Percentiles rank a stretch among this genome's conserved stretches.
Evolutionary conservation across 1,284 basidiomycete species (phyloP).

Genomic region (Phellinidium pouzarii): DNA sequence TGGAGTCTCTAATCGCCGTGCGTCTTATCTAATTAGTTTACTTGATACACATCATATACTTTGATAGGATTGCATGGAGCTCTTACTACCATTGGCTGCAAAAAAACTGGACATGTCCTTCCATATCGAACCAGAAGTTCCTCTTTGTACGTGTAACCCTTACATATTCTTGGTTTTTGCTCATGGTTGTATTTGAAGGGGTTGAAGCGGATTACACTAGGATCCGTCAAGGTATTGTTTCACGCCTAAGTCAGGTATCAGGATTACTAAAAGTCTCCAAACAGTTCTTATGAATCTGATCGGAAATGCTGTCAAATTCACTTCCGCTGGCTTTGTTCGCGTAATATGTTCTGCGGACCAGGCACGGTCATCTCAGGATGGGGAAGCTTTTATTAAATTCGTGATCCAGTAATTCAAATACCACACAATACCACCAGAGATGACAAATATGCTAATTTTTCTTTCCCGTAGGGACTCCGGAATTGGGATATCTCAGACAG

Average conservation of each 20-base stretch:
- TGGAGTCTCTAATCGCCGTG: slow-evolving; percentile 65
- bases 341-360: slow-evolving; percentile 51
- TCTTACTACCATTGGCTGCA: slow-evolving; percentile 62
- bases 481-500: slow-evolving; percentile 56
- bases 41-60: not conserved
- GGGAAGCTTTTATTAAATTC: slow-evolving; percentile 52
- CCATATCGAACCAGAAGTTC: slow-evolving; percentile 58
- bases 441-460: not conserved
- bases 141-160: slow-evolving; percentile 40
- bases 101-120: slow-evolving; percentile 66
- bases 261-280: slow-evolving; percentile 13
- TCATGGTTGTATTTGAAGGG: slow-evolving; percentile 36
- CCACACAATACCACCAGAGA: not conserved
- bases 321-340: slow-evolving; percentile 50
- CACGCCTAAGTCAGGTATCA: not conserved
- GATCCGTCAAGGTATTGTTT: slow-evolving; percentile 54
- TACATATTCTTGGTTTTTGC: not conserved
- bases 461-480: slow-evolving; percentile 40
- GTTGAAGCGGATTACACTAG: slow-evolving; percentile 66
- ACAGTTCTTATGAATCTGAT: slow-evolving; percentile 68
- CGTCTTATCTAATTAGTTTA: slow-evolving; percentile 21
- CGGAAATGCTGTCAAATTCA: slow-evolving; percentile 71
- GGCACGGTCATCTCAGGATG: slow-evolving; percentile 23
- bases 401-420: slow-evolving; percentile 46
- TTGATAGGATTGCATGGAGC: slow-evolving; percentile 61